Percentiles rank a stretch among this genome's conserved stretches.
Conservation (phyloP, 202 grass and related monocot species). For the Zizania palustris region DNA sequence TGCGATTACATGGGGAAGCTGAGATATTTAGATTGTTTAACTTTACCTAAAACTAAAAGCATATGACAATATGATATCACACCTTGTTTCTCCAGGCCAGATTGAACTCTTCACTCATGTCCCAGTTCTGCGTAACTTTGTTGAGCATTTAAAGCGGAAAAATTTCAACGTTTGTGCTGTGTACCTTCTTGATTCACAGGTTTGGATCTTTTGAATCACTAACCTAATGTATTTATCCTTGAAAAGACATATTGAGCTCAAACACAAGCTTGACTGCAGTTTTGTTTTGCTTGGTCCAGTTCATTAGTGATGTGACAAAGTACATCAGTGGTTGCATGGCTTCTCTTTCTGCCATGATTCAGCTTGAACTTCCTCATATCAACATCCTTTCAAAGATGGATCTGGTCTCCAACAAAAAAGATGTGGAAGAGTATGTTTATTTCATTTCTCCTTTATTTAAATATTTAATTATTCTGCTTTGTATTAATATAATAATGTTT, state of each 20-base stretch:
- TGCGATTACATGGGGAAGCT: background rate
- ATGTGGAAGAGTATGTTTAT: conserved; percentile 76
- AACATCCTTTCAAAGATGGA: conserved; percentile 99
- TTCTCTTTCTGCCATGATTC: conserved; percentile 97
- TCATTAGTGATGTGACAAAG: conserved; percentile 92
- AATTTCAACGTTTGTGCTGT: conserved; percentile 94
- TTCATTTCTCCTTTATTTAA: conserved; percentile 17
- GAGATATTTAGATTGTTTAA: conserved; percentile 11
- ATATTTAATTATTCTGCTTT: background rate
- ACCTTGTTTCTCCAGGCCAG: conserved; percentile 75
- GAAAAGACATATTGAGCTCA: background rate
- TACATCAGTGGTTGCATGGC: conserved; percentile 98
- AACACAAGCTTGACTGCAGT: background rate
- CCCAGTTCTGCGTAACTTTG: conserved; percentile 86
- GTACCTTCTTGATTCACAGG: conserved; percentile 95
- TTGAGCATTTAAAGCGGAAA: conserved; percentile 79
- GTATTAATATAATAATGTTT: conserved; percentile 24
- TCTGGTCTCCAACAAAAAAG: conserved; percentile 83
- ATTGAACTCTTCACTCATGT: conserved; percentile 99
- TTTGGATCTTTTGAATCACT: conserved; percentile 29
- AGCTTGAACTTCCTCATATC: conserved; percentile 95
- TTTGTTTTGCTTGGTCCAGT: conserved; percentile 55
- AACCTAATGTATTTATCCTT: conserved; percentile 23
- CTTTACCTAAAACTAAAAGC: conserved; percentile 30
- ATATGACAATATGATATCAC: conserved; percentile 31